A percentile compares a stretch with the other conserved stretches of the same genome.
These are phyloP conservation scores for Spathaspora girioi DNA, from an alignment of 805 yeast species.

Conservation along the genomic window DNA sequence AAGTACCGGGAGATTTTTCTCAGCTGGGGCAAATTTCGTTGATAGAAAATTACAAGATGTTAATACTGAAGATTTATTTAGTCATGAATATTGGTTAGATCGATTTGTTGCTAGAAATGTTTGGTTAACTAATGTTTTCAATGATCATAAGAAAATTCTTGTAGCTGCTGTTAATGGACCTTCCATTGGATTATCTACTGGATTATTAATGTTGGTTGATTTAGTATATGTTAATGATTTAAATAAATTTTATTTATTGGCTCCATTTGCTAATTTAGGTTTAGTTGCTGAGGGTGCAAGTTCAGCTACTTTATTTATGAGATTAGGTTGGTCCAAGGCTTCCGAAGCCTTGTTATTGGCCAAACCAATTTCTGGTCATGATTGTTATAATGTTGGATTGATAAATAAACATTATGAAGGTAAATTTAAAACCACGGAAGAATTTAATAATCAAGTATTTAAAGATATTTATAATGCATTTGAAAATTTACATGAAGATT, in stretches of 20 bases:
- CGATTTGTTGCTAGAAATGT: slow-evolving; percentile 69
- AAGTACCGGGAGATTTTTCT: slow-evolving; percentile 71
- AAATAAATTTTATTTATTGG: slow-evolving; percentile 52
- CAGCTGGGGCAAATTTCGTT: slow-evolving; percentile 80
- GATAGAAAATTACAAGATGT: slow-evolving; percentile 28
- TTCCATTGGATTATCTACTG: slow-evolving; percentile 74
- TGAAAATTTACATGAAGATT: slow-evolving; percentile 41
- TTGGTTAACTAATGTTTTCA: slow-evolving; percentile 62
- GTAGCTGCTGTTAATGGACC: slow-evolving; percentile 84
- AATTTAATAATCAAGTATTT: slow-evolving; percentile 41
- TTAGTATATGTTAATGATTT: slow-evolving; percentile 65
- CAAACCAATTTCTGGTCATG: slow-evolving; percentile 59
- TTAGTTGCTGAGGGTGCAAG: slow-evolving; percentile 81
- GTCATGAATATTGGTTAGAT: slow-evolving; percentile 47
- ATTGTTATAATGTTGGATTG: slow-evolving; percentile 55
- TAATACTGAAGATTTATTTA: slow-evolving; percentile 27
- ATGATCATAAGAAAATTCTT: slow-evolving; percentile 67
- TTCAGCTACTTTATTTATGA: slow-evolving; percentile 59
- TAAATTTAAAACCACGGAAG: slow-evolving; percentile 28
- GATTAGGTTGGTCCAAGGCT: slow-evolving; percentile 71
- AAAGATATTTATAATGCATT: slow-evolving; percentile 31
- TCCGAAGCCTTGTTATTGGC: slow-evolving; percentile 71
- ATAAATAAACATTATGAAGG: slow-evolving; percentile 53
- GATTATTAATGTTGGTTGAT: slow-evolving; percentile 73
- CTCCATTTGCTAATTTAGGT: slow-evolving; percentile 81